Evolutionary conservation across 805 yeast genomes (phyloP), one percentile per base, ranked within the genome.

Genomic region (Zygotorulaspora danielsina): DNA sequence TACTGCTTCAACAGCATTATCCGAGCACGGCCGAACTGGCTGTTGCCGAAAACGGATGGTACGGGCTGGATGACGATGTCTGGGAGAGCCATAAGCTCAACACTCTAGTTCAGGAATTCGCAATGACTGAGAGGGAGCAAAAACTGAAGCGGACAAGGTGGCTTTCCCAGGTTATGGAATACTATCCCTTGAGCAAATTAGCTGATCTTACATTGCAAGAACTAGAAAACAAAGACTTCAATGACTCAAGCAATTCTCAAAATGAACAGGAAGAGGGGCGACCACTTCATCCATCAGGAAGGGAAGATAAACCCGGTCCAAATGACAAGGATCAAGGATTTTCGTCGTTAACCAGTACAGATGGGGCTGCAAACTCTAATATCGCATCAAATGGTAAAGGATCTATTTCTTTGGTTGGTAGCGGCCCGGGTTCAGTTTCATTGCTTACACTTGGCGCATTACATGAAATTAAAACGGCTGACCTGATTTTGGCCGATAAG

Each of bases 391-490:
- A 34, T 11, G 19, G 25, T 18, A 60, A 53, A 33, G 95, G 95
- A 1, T 48, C 70, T 2, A 81, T 89, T 8, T 76, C 93, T 2
- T 69, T 90, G n/a, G 88, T 90, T 13, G 97, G 97, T 1, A 74
- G 96, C 2, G 97, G 97, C 0, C 97, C 97, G 0, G 97, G 97
- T 0, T 77, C 90, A 2, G 75, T 84, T 0, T 81, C 87, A 1
- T 72, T 86, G 57, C 69, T 90, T 16, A 89, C 97, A 0, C 61
- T 85, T 1, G 96, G 93, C 4, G 97, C 97, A 0, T 59, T 87
- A 19, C 76, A 80, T 29, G 87, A 82, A 26, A 89, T 90, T 19
- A 73, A 80, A 45, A 67, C 78, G 0, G 97, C 97, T 0, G 96
- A 90, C 59, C 64, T 85, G 41, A 73, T 90, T 3, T 66, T 90